Conservation (phyloP, 2,329 filamentous ascomycete genomes). For the Fusarium veterinarium region DNA sequence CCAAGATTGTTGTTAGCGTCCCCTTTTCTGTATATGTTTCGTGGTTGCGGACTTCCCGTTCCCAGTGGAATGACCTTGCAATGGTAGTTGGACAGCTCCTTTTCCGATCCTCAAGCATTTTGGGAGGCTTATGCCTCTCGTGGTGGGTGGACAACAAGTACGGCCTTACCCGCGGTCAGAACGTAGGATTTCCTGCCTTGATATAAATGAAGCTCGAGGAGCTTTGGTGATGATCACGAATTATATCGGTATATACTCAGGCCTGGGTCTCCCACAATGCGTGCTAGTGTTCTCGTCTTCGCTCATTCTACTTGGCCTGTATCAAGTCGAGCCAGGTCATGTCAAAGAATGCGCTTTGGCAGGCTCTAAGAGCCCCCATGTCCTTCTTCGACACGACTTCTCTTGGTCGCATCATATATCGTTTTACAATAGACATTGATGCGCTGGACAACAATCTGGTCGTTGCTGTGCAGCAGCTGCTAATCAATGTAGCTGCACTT, state of each 20-base stretch:
- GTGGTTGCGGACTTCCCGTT: neutral
- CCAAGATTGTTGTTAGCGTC: neutral
- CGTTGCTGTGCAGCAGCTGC: neutral
- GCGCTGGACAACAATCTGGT: neutral
- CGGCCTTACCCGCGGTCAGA: neutral
- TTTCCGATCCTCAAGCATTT: neutral
- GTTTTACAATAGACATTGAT: neutral
- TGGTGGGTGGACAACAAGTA: conserved; percentile 5
- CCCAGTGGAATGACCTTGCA: neutral
- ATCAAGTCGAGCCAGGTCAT: neutral
- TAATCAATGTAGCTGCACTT: neutral
- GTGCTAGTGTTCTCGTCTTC: neutral
- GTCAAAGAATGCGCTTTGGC: conserved; percentile 1
- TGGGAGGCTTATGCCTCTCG: neutral
- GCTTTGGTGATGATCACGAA: neutral
- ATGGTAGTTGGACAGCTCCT: neutral
- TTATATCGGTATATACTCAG: neutral
- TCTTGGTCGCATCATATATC: neutral
- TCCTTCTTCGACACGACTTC: neutral
- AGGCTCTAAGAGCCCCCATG: neutral
- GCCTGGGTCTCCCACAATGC: neutral
- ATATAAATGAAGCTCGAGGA: neutral
- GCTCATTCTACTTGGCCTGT: neutral
- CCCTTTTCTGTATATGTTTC: neutral
- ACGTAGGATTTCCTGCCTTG: neutral